Evolutionary conservation across 1,284 basidiomycete genomes (phyloP).

Genomic region (Hortiboletus rubellus): DNA sequence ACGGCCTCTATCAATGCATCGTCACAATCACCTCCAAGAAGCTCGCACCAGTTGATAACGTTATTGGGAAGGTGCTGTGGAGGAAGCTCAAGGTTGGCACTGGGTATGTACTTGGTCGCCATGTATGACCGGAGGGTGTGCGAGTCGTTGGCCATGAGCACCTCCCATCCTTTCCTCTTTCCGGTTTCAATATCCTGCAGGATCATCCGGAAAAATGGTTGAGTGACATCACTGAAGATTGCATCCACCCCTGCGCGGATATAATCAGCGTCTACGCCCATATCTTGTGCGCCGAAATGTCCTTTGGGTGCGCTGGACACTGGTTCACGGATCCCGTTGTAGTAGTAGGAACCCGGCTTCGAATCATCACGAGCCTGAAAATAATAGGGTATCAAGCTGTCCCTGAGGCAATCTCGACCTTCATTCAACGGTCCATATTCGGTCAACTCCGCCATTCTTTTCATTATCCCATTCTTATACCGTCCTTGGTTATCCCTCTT

Average conservation of each 20-base stretch:
- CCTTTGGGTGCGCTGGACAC: background rate
- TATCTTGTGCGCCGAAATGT: conserved; percentile 11
- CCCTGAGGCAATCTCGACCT: conserved; percentile 5
- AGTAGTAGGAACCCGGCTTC: conserved; percentile 13
- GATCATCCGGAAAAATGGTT: conserved; percentile 12
- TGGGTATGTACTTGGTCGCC: conserved; percentile 23
- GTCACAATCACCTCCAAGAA: conserved; percentile 2
- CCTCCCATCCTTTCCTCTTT: conserved; percentile 16
- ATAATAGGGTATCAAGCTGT: conserved; percentile 16
- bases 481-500: conserved; percentile 13
- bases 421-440: conserved; percentile 19
- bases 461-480: conserved; percentile 31
- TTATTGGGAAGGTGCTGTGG: conserved; percentile 13
- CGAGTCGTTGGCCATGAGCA: conserved; percentile 10
- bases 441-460: conserved; percentile 31
- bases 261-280: conserved; percentile 15
- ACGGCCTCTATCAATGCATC: background rate
- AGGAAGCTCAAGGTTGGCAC: conserved; percentile 14
- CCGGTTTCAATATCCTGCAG: conserved; percentile 8
- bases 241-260: conserved; percentile 12
- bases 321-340: conserved; percentile 11
- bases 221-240: conserved; percentile 9
- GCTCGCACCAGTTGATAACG: conserved; percentile 25
- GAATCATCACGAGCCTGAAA: background rate
- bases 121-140: conserved; percentile 18